These are phyloP conservation scores for Aspergillus novofumigatus DNA, from an alignment of 2,329 filamentous ascomycete genomes.

Conservation along the genomic window DNA sequence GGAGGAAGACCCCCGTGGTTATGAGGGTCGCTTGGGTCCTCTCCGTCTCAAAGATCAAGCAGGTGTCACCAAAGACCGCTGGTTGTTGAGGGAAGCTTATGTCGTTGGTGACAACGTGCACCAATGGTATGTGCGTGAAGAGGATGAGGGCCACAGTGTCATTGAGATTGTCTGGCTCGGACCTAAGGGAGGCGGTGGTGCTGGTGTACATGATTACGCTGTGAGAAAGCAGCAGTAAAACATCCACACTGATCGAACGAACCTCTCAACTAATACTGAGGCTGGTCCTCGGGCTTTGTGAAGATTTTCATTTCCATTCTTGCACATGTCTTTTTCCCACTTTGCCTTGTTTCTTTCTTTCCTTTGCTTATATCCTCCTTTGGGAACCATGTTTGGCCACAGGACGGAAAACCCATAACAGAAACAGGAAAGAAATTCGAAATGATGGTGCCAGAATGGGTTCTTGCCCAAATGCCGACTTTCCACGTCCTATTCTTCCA, in stretches of 20 bases:
- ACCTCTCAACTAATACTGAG: conserved; percentile 22
- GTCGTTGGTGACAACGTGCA: conserved; percentile 42
- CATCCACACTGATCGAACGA: conserved; percentile 12
- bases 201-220: conserved; percentile 29
- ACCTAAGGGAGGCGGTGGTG: conserved; percentile 35
- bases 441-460: conserved; percentile 6
- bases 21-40: conserved; percentile 37
- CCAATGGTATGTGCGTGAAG: conserved; percentile 40
- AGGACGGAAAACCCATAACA: conserved; percentile 7
- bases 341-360: conserved; percentile 15
- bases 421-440: conserved; percentile 3
- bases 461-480: conserved; percentile 19
- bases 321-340: conserved; percentile 33
- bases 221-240: conserved; percentile 26
- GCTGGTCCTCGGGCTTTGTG: conserved; percentile 33
- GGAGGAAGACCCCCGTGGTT: conserved; percentile 40
- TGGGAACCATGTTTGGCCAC: conserved; percentile 7
- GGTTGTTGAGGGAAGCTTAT: conserved; percentile 36
- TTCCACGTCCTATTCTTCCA: conserved; percentile 23
- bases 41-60: conserved; percentile 37
- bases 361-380: conserved; percentile 12
- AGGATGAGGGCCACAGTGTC: conserved; percentile 38
- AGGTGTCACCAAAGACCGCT: conserved; percentile 40
- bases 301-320: conserved; percentile 24
- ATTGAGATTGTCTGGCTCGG: conserved; percentile 44